Conservation (phyloP, 768 basidiomycete species). For the Collybia nuda region DNA sequence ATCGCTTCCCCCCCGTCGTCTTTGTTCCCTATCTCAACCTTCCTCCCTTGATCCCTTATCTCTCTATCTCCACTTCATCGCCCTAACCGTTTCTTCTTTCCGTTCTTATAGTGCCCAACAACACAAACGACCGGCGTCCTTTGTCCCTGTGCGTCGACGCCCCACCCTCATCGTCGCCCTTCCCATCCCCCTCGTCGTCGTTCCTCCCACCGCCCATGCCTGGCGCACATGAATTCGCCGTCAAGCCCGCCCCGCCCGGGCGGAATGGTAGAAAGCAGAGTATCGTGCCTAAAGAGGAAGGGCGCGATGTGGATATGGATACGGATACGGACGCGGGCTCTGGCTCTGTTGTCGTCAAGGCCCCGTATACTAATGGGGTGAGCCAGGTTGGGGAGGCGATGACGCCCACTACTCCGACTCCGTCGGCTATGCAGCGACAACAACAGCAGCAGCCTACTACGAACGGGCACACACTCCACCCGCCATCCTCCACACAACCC, state of each 20-base stretch:
- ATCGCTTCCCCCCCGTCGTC: neutral
- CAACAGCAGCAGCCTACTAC: no score
- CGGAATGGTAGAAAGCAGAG: conserved; percentile 20
- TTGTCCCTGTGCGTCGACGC: conserved; percentile 41
- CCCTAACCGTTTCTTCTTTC: no score
- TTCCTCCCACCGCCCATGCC: conserved; percentile 71
- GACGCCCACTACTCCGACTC: no score
- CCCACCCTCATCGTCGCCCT: conserved; percentile 42
- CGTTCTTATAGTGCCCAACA: neutral
- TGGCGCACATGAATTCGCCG: conserved; percentile 66
- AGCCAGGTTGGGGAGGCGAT: no score
- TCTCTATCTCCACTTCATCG: no score
- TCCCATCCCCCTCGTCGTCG: conserved; percentile 65
- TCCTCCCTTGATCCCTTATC: no score
- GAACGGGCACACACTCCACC: neutral
- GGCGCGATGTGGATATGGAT: no score
- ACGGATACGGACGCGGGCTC: no score
- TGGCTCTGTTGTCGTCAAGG: conserved; percentile 10
- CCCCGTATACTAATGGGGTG: conserved; percentile 1
- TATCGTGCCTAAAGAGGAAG: conserved; percentile 5
- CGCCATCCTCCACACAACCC: neutral
- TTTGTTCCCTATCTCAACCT: no score
- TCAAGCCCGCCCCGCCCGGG: conserved; percentile 38
- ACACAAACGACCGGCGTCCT: conserved; percentile 6
- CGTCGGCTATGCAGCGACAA: no score